A percentile compares a stretch with the other conserved stretches of the same genome.
Evolutionary conservation across 2,329 filamentous ascomycete species (phyloP).

Genomic region (Fusarium dlaminii): DNA sequence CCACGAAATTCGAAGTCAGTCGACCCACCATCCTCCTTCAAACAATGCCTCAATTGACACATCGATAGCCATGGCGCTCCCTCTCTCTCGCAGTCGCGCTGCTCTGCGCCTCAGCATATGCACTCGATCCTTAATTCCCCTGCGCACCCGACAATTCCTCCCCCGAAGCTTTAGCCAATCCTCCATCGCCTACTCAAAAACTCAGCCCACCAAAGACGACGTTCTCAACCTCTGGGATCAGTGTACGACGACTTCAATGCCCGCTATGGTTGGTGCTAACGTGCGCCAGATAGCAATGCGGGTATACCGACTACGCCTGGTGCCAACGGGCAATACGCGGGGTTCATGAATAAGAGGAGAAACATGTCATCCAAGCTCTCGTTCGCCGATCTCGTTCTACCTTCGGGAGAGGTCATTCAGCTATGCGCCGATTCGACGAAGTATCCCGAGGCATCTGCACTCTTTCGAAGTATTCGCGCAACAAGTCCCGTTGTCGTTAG

Average conservation of each 20-base stretch:
- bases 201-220: conserved; percentile 28
- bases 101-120: conserved; percentile 27
- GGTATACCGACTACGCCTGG: conserved; percentile 33
- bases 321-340: conserved; percentile 49
- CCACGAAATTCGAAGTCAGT: conserved; percentile 25
- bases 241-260: conserved; percentile 37
- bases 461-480: conserved; percentile 57
- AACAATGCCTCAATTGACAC: conserved; percentile 36
- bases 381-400: conserved; percentile 69
- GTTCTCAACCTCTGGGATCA: conserved; percentile 45
- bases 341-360: conserved; percentile 76
- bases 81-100: conserved; percentile 37
- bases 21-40: conserved; percentile 29
- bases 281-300: conserved; percentile 41
- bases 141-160: conserved; percentile 29
- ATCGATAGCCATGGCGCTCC: conserved; percentile 37
- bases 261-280: neutral
- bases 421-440: conserved; percentile 53
- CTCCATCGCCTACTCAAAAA: conserved; percentile 16
- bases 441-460: conserved; percentile 49
- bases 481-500: conserved; percentile 63
- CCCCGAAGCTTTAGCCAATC: conserved; percentile 37
- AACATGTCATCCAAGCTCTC: conserved; percentile 74
- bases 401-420: conserved; percentile 55
- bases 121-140: neutral